Conservation (phyloP, 345 rosid genomes). For the Citrus reticulata region DNA sequence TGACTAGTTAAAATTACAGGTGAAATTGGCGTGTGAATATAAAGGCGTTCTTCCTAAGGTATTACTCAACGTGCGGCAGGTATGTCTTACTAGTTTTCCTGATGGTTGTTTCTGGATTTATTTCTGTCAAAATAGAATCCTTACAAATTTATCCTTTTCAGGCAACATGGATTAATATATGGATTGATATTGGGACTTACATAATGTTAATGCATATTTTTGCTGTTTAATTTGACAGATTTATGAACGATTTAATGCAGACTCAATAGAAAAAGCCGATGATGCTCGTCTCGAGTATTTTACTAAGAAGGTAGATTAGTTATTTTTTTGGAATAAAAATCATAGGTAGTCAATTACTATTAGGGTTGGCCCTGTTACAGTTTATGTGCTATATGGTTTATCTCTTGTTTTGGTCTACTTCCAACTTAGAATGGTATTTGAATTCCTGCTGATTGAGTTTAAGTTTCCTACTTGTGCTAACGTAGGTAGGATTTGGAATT, state of each 20-base stretch:
- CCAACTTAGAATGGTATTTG: background rate
- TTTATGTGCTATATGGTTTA: background rate
- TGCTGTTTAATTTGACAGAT: slow-evolving; percentile 44
- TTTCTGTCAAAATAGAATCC: background rate
- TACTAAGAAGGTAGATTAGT: slow-evolving; percentile 56
- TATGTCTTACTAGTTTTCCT: slow-evolving; percentile 19
- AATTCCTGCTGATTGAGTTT: background rate
- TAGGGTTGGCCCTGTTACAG: background rate
- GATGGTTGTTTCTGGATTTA: background rate
- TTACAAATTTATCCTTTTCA: background rate
- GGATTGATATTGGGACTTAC: background rate
- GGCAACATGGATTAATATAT: background rate
- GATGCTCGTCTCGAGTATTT: slow-evolving; percentile 86
- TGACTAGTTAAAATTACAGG: slow-evolving; percentile 34
- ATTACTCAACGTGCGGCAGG: slow-evolving; percentile 79
- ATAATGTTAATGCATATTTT: slow-evolving; percentile 15
- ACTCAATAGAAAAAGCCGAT: slow-evolving; percentile 47
- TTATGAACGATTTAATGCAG: slow-evolving; percentile 72
- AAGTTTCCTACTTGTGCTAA: background rate
- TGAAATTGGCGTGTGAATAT: slow-evolving; percentile 55
- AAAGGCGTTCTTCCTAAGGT: slow-evolving; percentile 88
- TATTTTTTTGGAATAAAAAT: background rate
- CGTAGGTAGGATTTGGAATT: background rate
- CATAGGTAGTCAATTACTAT: background rate
- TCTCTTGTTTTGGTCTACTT: background rate